Evolutionary conservation across 768 basidiomycete species (phyloP).

Genomic region (Cyathus striatus): DNA sequence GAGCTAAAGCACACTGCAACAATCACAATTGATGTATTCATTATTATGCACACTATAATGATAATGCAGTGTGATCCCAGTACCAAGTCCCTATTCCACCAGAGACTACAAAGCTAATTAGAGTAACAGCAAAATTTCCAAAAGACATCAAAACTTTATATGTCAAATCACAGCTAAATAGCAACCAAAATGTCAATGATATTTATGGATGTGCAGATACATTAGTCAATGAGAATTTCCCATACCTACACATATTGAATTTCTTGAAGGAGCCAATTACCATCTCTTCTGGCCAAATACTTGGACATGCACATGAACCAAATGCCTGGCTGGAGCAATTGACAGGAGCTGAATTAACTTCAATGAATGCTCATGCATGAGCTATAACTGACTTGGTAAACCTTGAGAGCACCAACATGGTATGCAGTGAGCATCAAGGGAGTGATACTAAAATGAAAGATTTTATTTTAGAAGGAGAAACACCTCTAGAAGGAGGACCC

Average conservation of each 20-base stretch:
- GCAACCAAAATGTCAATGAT: slow-evolving; percentile 2
- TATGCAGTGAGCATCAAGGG: no score
- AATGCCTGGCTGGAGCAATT: background rate
- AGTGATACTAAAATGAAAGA: no score
- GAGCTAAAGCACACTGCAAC: background rate
- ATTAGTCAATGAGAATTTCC: slow-evolving; percentile 5
- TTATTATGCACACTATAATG: background rate
- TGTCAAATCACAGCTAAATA: slow-evolving; percentile 8
- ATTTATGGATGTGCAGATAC: slow-evolving; percentile 10
- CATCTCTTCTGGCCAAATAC: slow-evolving; percentile 7
- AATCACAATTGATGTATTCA: background rate
- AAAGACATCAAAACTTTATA: slow-evolving; percentile 1
- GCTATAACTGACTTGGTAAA: no score
- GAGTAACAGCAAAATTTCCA: slow-evolving; percentile 3
- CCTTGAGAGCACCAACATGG: no score
- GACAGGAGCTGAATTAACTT: no score
- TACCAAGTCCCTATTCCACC: slow-evolving; percentile 17
- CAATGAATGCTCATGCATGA: no score
- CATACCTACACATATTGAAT: slow-evolving; percentile 2
- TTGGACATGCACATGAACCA: slow-evolving; percentile 7
- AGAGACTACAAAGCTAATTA: slow-evolving; percentile 65
- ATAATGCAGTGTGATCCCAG: slow-evolving; percentile 1
- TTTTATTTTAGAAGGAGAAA: no score
- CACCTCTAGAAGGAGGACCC: no score
- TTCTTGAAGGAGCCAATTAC: slow-evolving; percentile 6